Evolutionary conservation across 2,329 filamentous ascomycete genomes (phyloP), one percentile per base, ranked within the genome.

Genomic region (Neofusicoccum laricinum): DNA sequence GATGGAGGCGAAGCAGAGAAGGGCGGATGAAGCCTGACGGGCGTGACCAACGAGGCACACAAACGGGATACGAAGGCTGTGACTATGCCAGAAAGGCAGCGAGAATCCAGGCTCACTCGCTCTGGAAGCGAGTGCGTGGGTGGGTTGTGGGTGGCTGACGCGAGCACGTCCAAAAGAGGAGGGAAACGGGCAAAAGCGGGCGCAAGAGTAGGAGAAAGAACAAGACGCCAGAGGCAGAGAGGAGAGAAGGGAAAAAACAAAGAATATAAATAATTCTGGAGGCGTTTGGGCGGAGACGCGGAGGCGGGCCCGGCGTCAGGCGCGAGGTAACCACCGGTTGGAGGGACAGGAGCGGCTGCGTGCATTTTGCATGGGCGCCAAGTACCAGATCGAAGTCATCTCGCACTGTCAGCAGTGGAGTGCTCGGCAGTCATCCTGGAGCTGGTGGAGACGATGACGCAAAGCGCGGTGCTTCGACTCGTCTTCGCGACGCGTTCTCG

Each of bases 301-400:
- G 38, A 38, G n/a, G 49, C 32, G 32, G 49, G 49, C 48, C 12
- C 11, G 19, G 17, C 21, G 25, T 41, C 17, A 1, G 41, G 7
- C n/a, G 41, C 25, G 40, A 59, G 55, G 55, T 59, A 59, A 59
- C 55, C n/a, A 17, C 21, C n/a, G 55, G 55, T 59, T 19, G 40
- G 53, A 46, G 41, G 40, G 34, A 40, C 53, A 48, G 25, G 41
- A 10, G 55, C 55, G 55, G 55, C 30, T 36, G 55, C 55, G 45
- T 46, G 41, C 55, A 46, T 19, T 36, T 55, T 32, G 38, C 38
- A 30, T 17, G 40, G n/a, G 55, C 30, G 17, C 53, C 38, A 30
- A 19, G 17, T 41, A 25, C 40, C 21, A 30, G 3, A 32, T 10
- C 10, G 7, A 43, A 30, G 38, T 59, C 40, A 59, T 46, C 17